Evolutionary conservation across 495 filamentous ascomycete genomes (phyloP), one percentile per base, ranked within the genome.

Genomic region (Penicillium psychrofluorescens): DNA sequence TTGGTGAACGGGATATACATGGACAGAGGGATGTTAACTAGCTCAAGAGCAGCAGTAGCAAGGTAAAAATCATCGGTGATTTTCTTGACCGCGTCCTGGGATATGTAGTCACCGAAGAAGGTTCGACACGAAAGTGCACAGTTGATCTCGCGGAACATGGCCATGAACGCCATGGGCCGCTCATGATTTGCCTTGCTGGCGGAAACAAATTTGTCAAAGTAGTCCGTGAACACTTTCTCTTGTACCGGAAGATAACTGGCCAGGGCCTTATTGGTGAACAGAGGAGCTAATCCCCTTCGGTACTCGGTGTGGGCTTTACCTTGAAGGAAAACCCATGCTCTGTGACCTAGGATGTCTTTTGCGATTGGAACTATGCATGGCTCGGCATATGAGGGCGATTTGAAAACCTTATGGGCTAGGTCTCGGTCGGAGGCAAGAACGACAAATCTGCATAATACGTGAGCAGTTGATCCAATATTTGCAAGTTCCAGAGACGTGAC

Each of bases 1-100:
- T 85, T 90, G 45, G 91, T 95, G 69, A 79, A 95, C n/a, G 90
- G 90, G 40, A 97, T 67, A 62, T 95, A 94, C 62, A 95, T 85
- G 0, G 64, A 62, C 8, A 66, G 39, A 16, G 90, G 90, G 69
- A 97, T 88, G 68, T 95, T 95, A 67, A 97, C 90, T 14, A 97
- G 78, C 58, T 97, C 90, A 35, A 97, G 78, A 6, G 90, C 90
- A 16, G 84, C 91, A 6, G 91, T 97, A 45, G 91, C 87, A 40
- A 87, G 79, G 62, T 92, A 97, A 63, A 88, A 97, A 58, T 97
- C 89, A 56, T 95, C 85, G 35, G 90, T 86, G 45, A 97, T 90
- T 68, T 88, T 90, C 74, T 94, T 94, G 41, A 95, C 78, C n/a
- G 83, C 61, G 12, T 59, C 55, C 30, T 63, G 56, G 1, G 64